A percentile compares a stretch with the other conserved stretches of the same genome.
Conservation (phyloP, 2,329 filamentous ascomycete species). For the Fusarium longipes region DNA sequence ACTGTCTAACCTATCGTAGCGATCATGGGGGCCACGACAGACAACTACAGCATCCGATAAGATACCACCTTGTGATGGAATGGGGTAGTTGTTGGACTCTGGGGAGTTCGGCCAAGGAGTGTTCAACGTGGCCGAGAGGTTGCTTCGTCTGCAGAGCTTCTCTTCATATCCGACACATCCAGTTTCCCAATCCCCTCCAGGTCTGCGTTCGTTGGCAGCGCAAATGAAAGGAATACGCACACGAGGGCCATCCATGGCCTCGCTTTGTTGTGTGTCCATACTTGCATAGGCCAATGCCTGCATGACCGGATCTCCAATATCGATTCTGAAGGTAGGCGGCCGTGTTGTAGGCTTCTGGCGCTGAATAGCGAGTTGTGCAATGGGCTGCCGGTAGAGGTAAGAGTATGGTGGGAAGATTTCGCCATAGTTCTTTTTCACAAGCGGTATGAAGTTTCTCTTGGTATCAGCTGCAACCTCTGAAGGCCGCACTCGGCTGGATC, state of each 20-base stretch:
- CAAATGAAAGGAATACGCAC: conserved; percentile 73
- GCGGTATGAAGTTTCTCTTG: conserved; percentile 76
- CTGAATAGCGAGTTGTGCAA: conserved; percentile 58
- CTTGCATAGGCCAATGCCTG: conserved; percentile 67
- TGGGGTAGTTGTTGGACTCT: conserved; percentile 71
- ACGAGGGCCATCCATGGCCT: conserved; percentile 49
- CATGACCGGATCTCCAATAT: conserved; percentile 68
- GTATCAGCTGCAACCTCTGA: conserved; percentile 78
- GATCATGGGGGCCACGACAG: conserved; percentile 76
- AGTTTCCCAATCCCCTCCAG: conserved; percentile 84
- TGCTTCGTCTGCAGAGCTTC: conserved; percentile 79
- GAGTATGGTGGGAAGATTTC: conserved; percentile 68
- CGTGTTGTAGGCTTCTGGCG: conserved; percentile 51
- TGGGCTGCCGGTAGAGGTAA: conserved; percentile 65
- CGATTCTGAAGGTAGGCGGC: conserved; percentile 63
- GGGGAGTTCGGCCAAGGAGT: conserved; percentile 66
- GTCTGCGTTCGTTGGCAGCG: conserved; percentile 78
- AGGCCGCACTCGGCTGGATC: conserved; percentile 50
- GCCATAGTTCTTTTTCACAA: conserved; percentile 68
- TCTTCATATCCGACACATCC: conserved; percentile 66
- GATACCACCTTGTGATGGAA: conserved; percentile 75
- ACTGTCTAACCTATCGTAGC: conserved; percentile 66
- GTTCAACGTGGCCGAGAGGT: conserved; percentile 74
- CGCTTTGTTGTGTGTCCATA: conserved; percentile 53
- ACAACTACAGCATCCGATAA: conserved; percentile 78